Base-by-base conservation (phyloP, 1,284 basidiomycete genomes). In the Fomitopsis pinicola region DNA sequence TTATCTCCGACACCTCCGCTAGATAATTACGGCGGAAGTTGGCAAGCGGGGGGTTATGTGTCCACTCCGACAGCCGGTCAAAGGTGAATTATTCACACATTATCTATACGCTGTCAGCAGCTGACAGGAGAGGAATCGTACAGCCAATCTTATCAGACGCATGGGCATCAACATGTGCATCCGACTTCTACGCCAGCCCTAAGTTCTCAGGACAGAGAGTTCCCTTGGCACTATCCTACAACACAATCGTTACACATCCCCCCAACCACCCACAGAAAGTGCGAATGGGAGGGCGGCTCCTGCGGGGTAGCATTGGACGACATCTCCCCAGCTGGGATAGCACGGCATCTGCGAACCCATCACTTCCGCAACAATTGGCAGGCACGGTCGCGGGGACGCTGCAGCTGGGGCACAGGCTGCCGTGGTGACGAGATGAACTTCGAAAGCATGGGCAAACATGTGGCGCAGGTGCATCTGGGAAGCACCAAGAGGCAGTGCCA, bases 391-490 rank as follows among this genome's bases (percentile, higher is more conserved):
- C 44, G 59, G 3, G 55, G 59, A 15, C 40, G n/a, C 4, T 61
- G 59, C 48, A 5, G 22, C n/a, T 61, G 59, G 59, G 45, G 38
- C 9, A 38, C 55, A 2, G 30, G 19, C 33, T 58, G 59, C 14
- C 44, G 46, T 5, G 36, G 48, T 2, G 59, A 58, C 14, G 26
- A 28, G 15, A 61, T 61, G 46, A 57, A 61, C 26, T 61, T 42
- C 35, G 55, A 61, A 12, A 53, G 42, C 35, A 28, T 61, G 44
- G 59, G 59, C 3, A 61, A 61, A 28, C 59, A 61, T 38, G 36
- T 61, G 36, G 55, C 59, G 22, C 42, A 57, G 46, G 59, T 61
- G 17, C 59, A 61, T 44, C 42, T 61, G 26, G 35, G 36, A 26
- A 56, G n/a, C 36, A 46, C 50, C 15, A 45, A 22, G 33, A 42